A percentile compares a stretch with the other conserved stretches of the same genome.
phyloP scores from a whole-genome alignment of 345 rosid species.

The Laguncularia racemosa region DNA sequence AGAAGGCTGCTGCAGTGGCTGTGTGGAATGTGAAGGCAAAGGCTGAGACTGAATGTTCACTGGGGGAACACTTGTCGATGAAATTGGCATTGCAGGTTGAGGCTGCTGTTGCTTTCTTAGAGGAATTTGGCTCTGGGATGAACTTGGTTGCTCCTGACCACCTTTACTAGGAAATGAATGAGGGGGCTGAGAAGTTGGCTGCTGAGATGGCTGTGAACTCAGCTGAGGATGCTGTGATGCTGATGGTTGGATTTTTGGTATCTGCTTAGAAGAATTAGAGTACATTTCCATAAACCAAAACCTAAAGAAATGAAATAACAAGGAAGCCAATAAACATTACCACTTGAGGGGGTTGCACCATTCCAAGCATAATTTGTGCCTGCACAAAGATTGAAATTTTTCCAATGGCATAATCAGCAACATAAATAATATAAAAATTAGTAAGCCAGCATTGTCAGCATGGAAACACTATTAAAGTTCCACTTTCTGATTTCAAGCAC shows the following conservation, averaged over 20 bases:
- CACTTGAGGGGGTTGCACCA: conserved; percentile 92
- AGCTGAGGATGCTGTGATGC: conserved; percentile 52
- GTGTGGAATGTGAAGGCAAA: conserved; percentile 44
- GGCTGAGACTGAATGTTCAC: conserved; percentile 53
- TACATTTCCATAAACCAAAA: conserved; percentile 6
- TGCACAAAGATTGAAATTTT: conserved; percentile 20
- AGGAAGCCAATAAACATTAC: conserved; percentile 29
- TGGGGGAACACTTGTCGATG: conserved; percentile 41
- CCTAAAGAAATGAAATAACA: conserved; percentile 2
- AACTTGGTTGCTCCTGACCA: conserved; percentile 45
- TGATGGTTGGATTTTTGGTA: conserved; percentile 55
- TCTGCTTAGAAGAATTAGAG: conserved; percentile 29
- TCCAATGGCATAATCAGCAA: conserved; percentile 1
- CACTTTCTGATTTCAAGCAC: too few species aligned
- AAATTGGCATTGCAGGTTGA: conserved; percentile 40
- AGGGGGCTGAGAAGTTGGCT: conserved; percentile 37
- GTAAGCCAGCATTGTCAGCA: background rate
- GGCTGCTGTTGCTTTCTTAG: conserved; percentile 49
- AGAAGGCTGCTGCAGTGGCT: conserved; percentile 43
- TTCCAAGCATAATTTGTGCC: conserved; percentile 99
- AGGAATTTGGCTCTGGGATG: conserved; percentile 40
- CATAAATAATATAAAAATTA: background rate
- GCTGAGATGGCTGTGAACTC: conserved; percentile 42
- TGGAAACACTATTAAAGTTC: background rate
- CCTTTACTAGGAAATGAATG: conserved; percentile 37